A percentile compares a stretch with the other conserved stretches of the same genome.
Evolutionary conservation across 2,329 filamentous ascomycete species (phyloP).

Genomic region (Fusarium sp.): DNA sequence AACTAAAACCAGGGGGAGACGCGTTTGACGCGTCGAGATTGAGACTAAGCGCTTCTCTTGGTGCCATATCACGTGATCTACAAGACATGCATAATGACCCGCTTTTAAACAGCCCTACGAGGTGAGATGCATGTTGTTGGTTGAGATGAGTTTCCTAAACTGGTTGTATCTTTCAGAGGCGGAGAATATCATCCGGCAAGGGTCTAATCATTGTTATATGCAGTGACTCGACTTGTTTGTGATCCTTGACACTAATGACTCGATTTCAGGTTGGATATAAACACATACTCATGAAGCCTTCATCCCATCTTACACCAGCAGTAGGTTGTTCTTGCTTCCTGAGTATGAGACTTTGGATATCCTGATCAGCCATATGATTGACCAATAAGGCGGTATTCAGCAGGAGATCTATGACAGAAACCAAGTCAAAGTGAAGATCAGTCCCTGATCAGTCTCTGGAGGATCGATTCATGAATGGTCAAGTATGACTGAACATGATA

Average conservation of each 20-base stretch:
- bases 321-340: background rate
- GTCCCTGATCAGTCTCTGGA: background rate
- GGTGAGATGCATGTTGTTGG: background rate
- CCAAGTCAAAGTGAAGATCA: background rate
- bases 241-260: background rate
- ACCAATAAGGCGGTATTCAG: too few relatives aligned
- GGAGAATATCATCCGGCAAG: background rate
- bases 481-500: background rate
- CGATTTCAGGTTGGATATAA: background rate
- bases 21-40: conserved; percentile 44
- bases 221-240: background rate
- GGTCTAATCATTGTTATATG: background rate
- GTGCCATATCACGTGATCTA: conserved; percentile 16
- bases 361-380: too few relatives aligned
- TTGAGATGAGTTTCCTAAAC: conserved; percentile 3
- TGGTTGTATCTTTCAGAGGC: background rate
- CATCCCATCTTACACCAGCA: background rate
- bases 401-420: fast-evolving
- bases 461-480: background rate
- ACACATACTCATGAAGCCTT: background rate
- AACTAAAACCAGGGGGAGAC: conserved; percentile 32
- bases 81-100: conserved; percentile 1
- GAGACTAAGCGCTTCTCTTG: conserved; percentile 21
- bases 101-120: conserved; percentile 12
- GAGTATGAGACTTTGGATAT: background rate